These are phyloP conservation scores for Eucalyptus cloeziana DNA, from an alignment of 345 rosid genomes.

Conservation along the genomic window DNA sequence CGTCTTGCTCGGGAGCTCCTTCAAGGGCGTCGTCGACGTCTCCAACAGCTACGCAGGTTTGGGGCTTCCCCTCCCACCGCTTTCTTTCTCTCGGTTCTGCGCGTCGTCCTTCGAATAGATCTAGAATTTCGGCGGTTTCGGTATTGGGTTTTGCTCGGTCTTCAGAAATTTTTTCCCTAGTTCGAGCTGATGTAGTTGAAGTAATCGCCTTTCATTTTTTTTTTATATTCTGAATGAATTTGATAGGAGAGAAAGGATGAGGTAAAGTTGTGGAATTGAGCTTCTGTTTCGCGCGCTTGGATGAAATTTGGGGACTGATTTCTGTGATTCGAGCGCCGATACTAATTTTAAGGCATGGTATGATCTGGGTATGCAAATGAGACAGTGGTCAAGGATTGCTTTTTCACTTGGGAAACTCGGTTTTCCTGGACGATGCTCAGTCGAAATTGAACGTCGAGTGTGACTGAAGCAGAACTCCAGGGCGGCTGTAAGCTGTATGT, in stretches of 20 bases:
- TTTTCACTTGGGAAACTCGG: neutral
- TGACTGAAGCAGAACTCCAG: neutral
- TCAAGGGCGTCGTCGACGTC: slow-evolving; percentile 79
- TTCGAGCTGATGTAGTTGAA: neutral
- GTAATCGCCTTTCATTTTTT: neutral
- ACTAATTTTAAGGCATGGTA: neutral
- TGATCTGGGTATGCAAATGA: neutral
- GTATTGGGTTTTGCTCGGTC: neutral
- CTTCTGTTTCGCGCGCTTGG: neutral
- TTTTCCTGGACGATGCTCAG: neutral
- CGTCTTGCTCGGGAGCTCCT: slow-evolving; percentile 64
- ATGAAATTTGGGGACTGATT: neutral
- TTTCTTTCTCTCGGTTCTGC: neutral
- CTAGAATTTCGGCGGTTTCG: neutral
- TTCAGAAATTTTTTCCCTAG: neutral
- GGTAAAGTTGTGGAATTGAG: neutral
- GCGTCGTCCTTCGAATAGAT: neutral
- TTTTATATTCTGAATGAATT: neutral
- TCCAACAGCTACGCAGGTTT: slow-evolving; percentile 91
- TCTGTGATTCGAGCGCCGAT: neutral
- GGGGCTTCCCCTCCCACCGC: neutral
- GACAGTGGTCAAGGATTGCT: neutral
- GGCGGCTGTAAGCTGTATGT: neutral
- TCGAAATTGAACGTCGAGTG: neutral
- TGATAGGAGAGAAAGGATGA: neutral